A percentile compares a stretch with the other conserved stretches of the same genome.
Conservation (phyloP, 441 rosid genomes). For the Syzygium syzygioides region DNA sequence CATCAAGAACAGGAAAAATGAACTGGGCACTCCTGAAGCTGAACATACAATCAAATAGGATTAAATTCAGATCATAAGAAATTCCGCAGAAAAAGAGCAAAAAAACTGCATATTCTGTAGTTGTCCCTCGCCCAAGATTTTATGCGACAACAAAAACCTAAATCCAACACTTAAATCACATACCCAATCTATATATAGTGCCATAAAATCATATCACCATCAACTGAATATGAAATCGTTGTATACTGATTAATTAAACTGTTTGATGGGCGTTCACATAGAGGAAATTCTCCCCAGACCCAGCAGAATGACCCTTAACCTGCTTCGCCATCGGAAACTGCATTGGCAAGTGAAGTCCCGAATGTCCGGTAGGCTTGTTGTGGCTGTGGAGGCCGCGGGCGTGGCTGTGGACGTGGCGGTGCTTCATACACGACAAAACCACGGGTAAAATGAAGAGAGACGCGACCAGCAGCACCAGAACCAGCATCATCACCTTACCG, state of each 20-base stretch:
- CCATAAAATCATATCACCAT: not conserved
- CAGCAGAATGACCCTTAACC: not conserved
- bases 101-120: not conserved
- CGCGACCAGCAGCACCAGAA: slow-evolving; percentile 24
- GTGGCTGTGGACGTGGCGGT: not conserved
- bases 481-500: slow-evolving; percentile 42
- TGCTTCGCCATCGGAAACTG: not conserved
- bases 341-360: not conserved
- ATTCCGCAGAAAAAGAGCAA: not conserved
- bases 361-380: not conserved
- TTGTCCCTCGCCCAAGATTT: not conserved
- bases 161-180: not conserved
- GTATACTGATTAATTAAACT: not conserved
- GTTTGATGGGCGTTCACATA: not conserved
- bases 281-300: not conserved
- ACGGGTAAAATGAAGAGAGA: slow-evolving; percentile 18
- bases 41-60: not conserved
- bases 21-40: not conserved
- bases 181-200: not conserved
- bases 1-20: not conserved
- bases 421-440: slow-evolving; percentile 11
- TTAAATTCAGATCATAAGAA: not conserved
- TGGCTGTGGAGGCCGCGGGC: not conserved
- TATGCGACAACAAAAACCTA: not conserved
- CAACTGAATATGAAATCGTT: not conserved